These are phyloP conservation scores for Sporobolus alterniflorus DNA, from an alignment of 202 grass and related monocot species.

Conservation along the genomic window DNA sequence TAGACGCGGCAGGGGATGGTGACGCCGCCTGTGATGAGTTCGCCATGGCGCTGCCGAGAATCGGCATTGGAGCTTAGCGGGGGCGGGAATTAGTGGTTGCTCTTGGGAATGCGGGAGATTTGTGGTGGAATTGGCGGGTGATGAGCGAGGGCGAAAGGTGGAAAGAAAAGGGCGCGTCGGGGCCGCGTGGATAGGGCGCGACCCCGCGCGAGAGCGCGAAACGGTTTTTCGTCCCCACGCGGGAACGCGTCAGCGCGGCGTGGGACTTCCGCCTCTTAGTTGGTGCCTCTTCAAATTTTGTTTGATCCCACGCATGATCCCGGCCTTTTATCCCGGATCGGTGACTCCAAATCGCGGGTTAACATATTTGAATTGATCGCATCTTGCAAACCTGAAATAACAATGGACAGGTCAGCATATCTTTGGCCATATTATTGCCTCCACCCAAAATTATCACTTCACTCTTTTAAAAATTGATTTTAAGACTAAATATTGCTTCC, in stretches of 20 bases:
- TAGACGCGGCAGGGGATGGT: slow-evolving; percentile 19
- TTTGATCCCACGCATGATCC: too few species aligned
- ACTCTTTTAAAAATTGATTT: too few species aligned
- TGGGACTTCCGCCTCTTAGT: neutral
- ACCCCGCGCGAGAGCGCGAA: slow-evolving; percentile 47
- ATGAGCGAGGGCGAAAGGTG: neutral
- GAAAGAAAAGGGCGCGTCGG: slow-evolving; percentile 40
- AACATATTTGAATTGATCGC: neutral
- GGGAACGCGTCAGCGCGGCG: slow-evolving; percentile 46
- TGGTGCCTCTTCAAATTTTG: neutral
- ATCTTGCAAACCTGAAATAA: too few species aligned
- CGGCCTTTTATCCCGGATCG: neutral
- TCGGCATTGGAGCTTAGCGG: slow-evolving; percentile 41
- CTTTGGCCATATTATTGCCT: too few species aligned
- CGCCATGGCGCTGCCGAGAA: slow-evolving; percentile 50
- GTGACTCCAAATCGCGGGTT: neutral
- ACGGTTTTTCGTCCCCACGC: slow-evolving; percentile 47
- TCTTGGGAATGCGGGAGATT: neutral
- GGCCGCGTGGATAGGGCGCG: neutral
- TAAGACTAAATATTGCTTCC: too few species aligned
- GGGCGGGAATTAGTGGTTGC: neutral
- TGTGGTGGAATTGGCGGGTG: slow-evolving; percentile 1
- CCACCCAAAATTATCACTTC: too few species aligned
- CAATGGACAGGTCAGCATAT: too few species aligned
- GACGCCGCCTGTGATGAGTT: slow-evolving; percentile 2